phyloP scores from a whole-genome alignment of 1,139 yeast genomes.

The Taphrina communis region DNA sequence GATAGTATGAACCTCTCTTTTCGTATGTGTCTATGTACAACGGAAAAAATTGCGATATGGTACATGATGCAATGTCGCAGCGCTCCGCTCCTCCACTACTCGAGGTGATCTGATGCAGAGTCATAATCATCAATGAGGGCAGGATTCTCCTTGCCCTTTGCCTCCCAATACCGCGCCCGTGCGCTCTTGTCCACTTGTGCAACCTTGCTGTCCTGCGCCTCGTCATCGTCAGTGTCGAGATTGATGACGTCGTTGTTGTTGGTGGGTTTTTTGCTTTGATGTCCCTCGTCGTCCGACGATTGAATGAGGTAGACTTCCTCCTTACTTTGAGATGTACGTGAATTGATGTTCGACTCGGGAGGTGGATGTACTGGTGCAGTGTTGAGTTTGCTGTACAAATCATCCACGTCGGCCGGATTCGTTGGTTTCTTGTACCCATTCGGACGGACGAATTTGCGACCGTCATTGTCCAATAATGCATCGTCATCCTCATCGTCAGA shows the following conservation, averaged over 20 bases:
- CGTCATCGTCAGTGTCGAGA: conserved; percentile 17
- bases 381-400: conserved; percentile 30
- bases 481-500: conserved; percentile 34
- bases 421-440: conserved; percentile 31
- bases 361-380: conserved; percentile 22
- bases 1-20: no score
- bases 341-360: neutral
- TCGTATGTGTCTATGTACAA: neutral
- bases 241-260: conserved; percentile 12
- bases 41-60: no score
- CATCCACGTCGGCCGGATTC: conserved; percentile 35
- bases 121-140: conserved; percentile 11
- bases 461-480: conserved; percentile 28
- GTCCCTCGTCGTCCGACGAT: conserved; percentile 34
- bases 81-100: neutral
- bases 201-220: conserved; percentile 24
- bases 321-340: neutral
- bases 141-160: conserved; percentile 23
- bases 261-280: neutral
- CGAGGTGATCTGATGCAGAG: conserved; percentile 12
- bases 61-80: no score
- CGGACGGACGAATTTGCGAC: conserved; percentile 27
- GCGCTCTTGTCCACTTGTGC: conserved; percentile 27
- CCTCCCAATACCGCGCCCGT: conserved; percentile 36
- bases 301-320: conserved; percentile 23